Evolutionary conservation across 2,329 filamentous ascomycete genomes (phyloP).

Genomic region (Clarireedia homoeocarpa): DNA sequence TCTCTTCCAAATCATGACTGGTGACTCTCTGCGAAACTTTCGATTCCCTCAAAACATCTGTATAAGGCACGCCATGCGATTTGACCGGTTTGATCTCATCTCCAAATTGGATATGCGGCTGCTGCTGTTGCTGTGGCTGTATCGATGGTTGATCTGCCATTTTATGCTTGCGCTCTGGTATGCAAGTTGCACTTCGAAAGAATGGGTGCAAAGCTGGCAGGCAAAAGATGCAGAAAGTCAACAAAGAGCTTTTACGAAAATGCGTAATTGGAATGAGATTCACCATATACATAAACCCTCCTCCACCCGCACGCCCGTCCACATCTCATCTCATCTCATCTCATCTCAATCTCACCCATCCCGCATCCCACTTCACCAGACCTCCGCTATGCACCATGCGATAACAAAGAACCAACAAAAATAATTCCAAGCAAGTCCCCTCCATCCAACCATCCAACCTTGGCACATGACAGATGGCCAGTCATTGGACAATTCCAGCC

Average conservation of each 20-base stretch:
- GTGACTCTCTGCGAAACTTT: conserved; percentile 16
- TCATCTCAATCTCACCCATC: too few relatives aligned
- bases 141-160: conserved; percentile 14
- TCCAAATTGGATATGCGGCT: conserved; percentile 17
- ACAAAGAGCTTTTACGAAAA: too few relatives aligned
- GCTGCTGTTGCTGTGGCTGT: too few relatives aligned
- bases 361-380: too few relatives aligned
- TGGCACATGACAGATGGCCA: background rate
- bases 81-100: conserved; percentile 21
- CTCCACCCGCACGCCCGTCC: too few relatives aligned
- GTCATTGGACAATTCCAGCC: background rate
- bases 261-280: too few relatives aligned
- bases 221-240: too few relatives aligned
- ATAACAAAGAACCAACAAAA: too few relatives aligned
- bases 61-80: conserved; percentile 4
- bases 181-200: background rate
- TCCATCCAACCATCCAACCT: background rate
- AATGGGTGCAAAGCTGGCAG: background rate
- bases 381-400: too few relatives aligned
- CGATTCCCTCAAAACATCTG: conserved; percentile 6
- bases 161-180: background rate
- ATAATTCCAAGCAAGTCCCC: too few relatives aligned
- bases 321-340: too few relatives aligned
- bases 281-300: too few relatives aligned
- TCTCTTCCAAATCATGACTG: conserved; percentile 20